A percentile compares a stretch with the other conserved stretches of the same genome.
phyloP scores from a whole-genome alignment of 305 asterid genomes.

The Solanum hybrid region DNA sequence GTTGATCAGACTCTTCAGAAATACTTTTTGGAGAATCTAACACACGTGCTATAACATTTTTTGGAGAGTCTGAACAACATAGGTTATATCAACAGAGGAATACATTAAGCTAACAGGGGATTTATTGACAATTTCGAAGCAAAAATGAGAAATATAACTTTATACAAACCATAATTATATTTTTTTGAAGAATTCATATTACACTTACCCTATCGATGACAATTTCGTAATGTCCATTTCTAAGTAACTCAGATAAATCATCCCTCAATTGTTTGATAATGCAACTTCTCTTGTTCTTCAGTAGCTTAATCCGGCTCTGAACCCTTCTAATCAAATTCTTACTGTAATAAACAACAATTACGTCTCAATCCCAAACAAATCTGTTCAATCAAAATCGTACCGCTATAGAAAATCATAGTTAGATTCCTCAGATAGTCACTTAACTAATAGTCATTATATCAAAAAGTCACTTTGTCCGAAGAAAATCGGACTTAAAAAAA shows the following conservation, averaged over 20 bases:
- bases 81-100: background rate
- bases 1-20: background rate
- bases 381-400: conserved; percentile 20
- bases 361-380: background rate
- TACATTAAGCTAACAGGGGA: background rate
- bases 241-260: conserved; percentile 58
- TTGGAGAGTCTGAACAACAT: background rate
- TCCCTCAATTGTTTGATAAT: conserved; percentile 43
- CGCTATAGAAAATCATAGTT: background rate
- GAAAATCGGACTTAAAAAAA: background rate
- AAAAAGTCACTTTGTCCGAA: background rate
- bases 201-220: conserved; percentile 52
- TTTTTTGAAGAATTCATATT: background rate
- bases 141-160: background rate
- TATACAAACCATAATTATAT: background rate
- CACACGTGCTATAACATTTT: background rate
- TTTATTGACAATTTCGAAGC: background rate
- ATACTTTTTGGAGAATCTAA: background rate
- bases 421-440: background rate
- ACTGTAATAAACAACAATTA: background rate
- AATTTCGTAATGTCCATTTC: conserved; percentile 33
- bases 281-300: conserved; percentile 54
- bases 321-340: conserved; percentile 50
- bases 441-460: background rate
- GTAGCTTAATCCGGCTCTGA: conserved; percentile 53